Evolutionary conservation across 208 protist species (phyloP).

Genomic region (Trypanosoma melophagium): DNA sequence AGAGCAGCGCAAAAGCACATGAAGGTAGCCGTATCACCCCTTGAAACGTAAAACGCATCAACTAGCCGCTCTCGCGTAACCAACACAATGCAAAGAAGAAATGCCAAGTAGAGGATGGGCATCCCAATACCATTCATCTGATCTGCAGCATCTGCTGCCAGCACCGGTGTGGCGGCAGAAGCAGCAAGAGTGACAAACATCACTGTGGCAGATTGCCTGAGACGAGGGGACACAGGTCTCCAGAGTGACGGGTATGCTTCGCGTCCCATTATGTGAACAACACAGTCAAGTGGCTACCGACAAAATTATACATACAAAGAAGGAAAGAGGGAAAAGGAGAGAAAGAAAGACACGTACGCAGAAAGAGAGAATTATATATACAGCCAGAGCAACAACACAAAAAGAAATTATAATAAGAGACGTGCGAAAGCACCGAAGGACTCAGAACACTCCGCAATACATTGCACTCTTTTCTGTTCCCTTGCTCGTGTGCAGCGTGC

Average conservation of each 20-base stretch:
- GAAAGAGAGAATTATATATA: no score
- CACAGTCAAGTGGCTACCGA: background rate
- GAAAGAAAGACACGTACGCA: background rate
- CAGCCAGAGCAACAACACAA: constrained; percentile 10
- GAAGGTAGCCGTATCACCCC: background rate
- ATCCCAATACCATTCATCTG: constrained; percentile 20
- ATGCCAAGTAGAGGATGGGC: constrained; percentile 18
- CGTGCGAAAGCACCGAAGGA: no score
- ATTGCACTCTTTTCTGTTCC: background rate
- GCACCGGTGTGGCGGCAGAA: background rate
- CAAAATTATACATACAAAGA: constrained; percentile 12
- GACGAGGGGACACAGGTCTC: background rate
- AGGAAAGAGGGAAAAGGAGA: constrained; percentile 22
- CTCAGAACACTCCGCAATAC: background rate
- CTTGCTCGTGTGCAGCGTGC: background rate
- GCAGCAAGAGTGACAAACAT: background rate
- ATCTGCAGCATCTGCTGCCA: constrained; percentile 2
- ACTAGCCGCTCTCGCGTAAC: background rate
- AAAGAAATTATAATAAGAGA: background rate
- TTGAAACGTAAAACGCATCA: background rate
- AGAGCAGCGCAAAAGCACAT: constrained; percentile 7
- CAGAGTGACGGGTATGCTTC: background rate
- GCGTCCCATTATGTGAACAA: background rate
- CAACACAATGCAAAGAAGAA: constrained; percentile 4
- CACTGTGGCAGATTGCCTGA: background rate